These are phyloP conservation scores for Pseudogymnoascus sp. DNA, from an alignment of 2,329 filamentous ascomycete species.

Conservation along the genomic window DNA sequence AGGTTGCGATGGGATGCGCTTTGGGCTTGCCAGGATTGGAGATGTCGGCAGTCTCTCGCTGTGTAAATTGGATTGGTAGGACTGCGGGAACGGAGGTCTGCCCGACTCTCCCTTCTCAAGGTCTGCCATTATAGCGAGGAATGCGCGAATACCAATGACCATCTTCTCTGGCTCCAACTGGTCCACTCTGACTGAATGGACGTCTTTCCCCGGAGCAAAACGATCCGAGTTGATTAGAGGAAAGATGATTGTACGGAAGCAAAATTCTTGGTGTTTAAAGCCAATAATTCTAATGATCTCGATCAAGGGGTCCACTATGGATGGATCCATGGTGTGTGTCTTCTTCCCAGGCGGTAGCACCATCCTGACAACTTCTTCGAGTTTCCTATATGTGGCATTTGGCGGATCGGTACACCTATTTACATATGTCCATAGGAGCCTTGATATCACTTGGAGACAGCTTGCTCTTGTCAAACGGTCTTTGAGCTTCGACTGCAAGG, in stretches of 20 bases:
- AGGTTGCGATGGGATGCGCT: conserved; percentile 17
- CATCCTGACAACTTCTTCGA: conserved; percentile 83
- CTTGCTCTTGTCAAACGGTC: conserved; percentile 71
- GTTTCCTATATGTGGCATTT: conserved; percentile 61
- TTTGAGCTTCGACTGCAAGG: conserved; percentile 73
- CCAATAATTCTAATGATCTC: conserved; percentile 93
- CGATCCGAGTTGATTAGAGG: conserved; percentile 87
- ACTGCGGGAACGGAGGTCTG: conserved; percentile 74
- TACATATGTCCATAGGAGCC: conserved; percentile 89
- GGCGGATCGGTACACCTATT: conserved; percentile 67
- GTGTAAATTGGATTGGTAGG: conserved; percentile 38
- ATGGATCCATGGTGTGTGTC: conserved; percentile 72
- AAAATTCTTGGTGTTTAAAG: conserved; percentile 87
- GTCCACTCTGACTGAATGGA: conserved; percentile 71
- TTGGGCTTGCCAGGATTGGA: conserved; percentile 38
- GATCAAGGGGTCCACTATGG: conserved; percentile 82
- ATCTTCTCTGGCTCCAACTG: conserved; percentile 93
- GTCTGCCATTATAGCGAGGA: conserved; percentile 87
- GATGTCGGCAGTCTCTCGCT: conserved; percentile 42
- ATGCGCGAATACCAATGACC: conserved; percentile 93
- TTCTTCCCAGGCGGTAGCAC: conserved; percentile 74
- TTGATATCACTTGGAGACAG: conserved; percentile 81
- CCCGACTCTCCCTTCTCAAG: conserved; percentile 74
- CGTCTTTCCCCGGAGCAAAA: conserved; percentile 57
- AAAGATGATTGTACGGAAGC: conserved; percentile 88